These are phyloP conservation scores for Glebionis coronaria DNA, from an alignment of 129 eudicot species.

Conservation along the genomic window DNA sequence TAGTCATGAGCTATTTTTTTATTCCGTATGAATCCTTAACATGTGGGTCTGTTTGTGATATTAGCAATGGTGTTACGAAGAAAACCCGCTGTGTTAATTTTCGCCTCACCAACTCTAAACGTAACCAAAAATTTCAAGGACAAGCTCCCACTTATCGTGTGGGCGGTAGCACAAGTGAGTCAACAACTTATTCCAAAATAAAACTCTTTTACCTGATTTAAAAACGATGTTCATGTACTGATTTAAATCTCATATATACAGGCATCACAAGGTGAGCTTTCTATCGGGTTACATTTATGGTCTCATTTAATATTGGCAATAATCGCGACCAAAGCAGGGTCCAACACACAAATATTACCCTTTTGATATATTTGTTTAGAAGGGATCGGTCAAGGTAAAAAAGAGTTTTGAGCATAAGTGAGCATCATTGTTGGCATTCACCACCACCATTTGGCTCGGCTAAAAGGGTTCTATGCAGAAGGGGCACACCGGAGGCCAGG, in stretches of 20 bases:
- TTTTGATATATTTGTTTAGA: too few relatives aligned
- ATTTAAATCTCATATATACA: conserved; percentile 18
- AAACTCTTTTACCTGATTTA: background rate
- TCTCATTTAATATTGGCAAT: too few relatives aligned
- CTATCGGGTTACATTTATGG: conserved; percentile 79
- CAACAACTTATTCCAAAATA: background rate
- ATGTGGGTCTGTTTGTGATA: too few relatives aligned
- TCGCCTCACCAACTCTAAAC: too few relatives aligned
- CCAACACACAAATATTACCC: too few relatives aligned
- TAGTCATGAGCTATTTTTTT: conserved; percentile 5
- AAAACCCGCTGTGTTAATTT: conserved; percentile 70
- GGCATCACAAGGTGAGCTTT: conserved; percentile 79
- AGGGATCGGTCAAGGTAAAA: conserved; percentile 91
- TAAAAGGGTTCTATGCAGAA: conserved; percentile 82
- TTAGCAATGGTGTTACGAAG: conserved; percentile 85
- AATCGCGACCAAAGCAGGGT: too few relatives aligned
- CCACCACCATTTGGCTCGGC: conserved; percentile 76
- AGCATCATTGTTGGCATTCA: conserved; percentile 96
- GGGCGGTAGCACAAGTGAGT: conserved; percentile 88
- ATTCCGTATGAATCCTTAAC: conserved; percentile 18
- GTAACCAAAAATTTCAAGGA: too few relatives aligned
- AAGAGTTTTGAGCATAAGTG: conserved; percentile 88
- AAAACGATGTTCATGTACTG: conserved; percentile 8
- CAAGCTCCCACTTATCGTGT: conserved; percentile 77
- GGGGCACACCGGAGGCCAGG: conserved; percentile 69